Conservation (phyloP, 805 yeast genomes). For the Tetrapisispora phaffii region DNA sequence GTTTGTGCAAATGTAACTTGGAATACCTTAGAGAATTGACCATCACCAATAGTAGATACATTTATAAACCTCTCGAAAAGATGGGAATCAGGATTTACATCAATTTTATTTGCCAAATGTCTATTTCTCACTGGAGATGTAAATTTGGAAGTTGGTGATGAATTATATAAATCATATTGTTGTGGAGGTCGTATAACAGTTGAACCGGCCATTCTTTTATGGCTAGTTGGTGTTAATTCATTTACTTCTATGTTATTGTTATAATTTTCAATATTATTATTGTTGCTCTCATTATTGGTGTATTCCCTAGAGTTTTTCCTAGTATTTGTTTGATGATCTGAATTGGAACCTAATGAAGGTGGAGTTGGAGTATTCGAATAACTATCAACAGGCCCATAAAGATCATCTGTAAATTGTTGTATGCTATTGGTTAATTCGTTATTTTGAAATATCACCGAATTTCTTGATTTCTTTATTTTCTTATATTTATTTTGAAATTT, state of each 20-base stretch:
- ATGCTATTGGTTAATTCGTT: constrained; percentile 25
- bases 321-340: not conserved
- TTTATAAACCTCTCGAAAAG: constrained; percentile 43
- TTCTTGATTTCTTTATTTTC: constrained; percentile 23
- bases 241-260: not conserved
- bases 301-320: not conserved
- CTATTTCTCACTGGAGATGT: constrained; percentile 12
- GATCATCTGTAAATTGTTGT: constrained; percentile 30
- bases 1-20: constrained; percentile 60
- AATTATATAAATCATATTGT: not conserved
- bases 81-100: constrained; percentile 30
- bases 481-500: constrained; percentile 13
- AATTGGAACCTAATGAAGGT: not conserved
- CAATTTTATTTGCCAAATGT: constrained; percentile 17
- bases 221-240: constrained; percentile 1
- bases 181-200: not conserved
- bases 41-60: constrained; percentile 65
- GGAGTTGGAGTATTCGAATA: constrained; percentile 5
- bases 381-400: constrained; percentile 21
- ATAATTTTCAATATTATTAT: not conserved
- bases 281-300: not conserved
- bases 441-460: constrained; percentile 20
- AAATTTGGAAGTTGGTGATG: constrained; percentile 6
- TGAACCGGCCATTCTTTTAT: constrained; percentile 2
- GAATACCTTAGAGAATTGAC: constrained; percentile 85